Evolutionary conservation across 2,329 filamentous ascomycete genomes (phyloP).

Genomic region (Chaetomium sp.): DNA sequence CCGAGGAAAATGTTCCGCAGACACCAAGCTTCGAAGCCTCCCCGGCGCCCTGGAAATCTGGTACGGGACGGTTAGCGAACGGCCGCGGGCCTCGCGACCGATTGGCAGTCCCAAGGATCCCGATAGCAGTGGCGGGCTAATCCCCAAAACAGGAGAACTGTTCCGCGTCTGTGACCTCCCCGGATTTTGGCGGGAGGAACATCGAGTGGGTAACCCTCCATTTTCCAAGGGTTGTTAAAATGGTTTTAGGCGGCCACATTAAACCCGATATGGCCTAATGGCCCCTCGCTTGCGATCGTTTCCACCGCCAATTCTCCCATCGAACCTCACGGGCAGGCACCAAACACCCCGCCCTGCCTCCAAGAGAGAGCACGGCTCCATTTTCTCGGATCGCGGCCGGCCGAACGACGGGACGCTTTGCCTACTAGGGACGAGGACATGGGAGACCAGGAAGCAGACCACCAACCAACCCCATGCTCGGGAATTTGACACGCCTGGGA

Average conservation of each 20-base stretch:
- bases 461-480: constrained; percentile 1
- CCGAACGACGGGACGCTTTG: neutral
- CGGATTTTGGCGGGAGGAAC: constrained; percentile 18
- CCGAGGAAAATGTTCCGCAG: constrained; percentile 5
- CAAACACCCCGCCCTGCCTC: too few species aligned
- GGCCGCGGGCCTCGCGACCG: constrained; percentile 20
- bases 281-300: constrained; percentile 1
- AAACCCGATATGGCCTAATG: constrained; percentile 7
- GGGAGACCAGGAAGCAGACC: neutral
- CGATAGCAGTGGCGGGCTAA: constrained; percentile 14
- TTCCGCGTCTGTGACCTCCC: constrained; percentile 18
- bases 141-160: constrained; percentile 14
- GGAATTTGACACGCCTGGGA: neutral
- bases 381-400: constrained; percentile 6
- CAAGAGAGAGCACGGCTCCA: constrained; percentile 3
- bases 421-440: constrained; percentile 1
- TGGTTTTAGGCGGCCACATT: constrained; percentile 7
- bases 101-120: constrained; percentile 16
- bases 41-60: constrained; percentile 3
- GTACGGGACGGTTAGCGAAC: constrained; percentile 20
- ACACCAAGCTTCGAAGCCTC: constrained; percentile 1
- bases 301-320: constrained; percentile 15
- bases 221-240: constrained; percentile 6
- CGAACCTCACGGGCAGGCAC: constrained; percentile 1
- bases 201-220: neutral